Evolutionary conservation across 768 basidiomycete species (phyloP), one percentile per base, ranked within the genome.

Genomic region (Termitomyces sp.): DNA sequence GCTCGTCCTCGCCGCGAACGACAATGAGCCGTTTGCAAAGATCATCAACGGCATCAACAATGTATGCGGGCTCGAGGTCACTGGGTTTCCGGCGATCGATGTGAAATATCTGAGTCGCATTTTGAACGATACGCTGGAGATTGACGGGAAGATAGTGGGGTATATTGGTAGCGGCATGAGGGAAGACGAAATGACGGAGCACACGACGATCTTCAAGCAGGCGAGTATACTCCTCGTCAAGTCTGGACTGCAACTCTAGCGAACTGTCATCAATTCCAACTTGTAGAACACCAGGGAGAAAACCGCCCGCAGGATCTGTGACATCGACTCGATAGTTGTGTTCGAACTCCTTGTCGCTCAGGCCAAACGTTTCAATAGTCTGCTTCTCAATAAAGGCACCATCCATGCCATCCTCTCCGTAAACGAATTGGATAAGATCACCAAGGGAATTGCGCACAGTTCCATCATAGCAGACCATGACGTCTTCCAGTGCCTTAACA

Each of bases 321-420:
- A 95, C 88, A 66, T 98, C 97, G 47, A 99, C 93, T n/a, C 91
- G 88, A 71, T 94, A 99, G 62, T 88, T 86, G 71, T 89, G 88
- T 70, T 95, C 89, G 74, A 98, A 98, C 57, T 90, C 85, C 62
- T 78, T 79, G 72, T 97, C 74, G 65, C 82, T 90, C 60, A 97
- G 77, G 24, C 84, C 87, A 63, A 93, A 95, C 0, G 92, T 93
- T 64, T 96, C 93, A 55, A 98, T 88, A 54, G 83, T 88, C 74
- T 99, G 97, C 63, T 89, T 90, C 76, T 99, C 97, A 70, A 99
- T 97, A 72, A 88, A 95, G 0, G 94, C 93, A 59, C 93, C 97
- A 68, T 99, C 97, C 91, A 98, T 98, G 45, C 97, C 97, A 67
- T 99, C 97, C 70, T 99, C 97, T 33, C 97, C 97, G 63, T 99